A percentile compares a stretch with the other conserved stretches of the same genome.
Conservation (phyloP, 306 rosid genomes). For the Castanea crenata region DNA sequence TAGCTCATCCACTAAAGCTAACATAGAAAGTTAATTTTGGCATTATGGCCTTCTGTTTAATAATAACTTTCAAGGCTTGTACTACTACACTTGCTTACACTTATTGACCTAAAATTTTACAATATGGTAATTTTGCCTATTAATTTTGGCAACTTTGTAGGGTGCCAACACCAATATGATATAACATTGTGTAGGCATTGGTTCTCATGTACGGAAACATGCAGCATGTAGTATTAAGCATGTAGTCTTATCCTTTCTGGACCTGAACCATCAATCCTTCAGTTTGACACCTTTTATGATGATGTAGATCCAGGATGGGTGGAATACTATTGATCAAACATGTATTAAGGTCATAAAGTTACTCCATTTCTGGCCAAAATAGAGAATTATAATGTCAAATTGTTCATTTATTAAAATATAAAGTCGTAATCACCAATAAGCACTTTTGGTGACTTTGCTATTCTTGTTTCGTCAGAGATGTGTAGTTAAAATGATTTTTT, state of each 20-base stretch:
- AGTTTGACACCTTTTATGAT: not conserved
- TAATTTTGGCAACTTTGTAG: too few species aligned
- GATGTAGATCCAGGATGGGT: not conserved
- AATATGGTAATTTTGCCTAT: too few species aligned
- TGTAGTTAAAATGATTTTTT: conserved; percentile 8
- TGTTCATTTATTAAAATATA: not conserved
- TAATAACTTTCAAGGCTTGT: too few species aligned
- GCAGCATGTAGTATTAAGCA: not conserved
- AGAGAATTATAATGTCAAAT: not conserved
- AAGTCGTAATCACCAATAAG: not conserved
- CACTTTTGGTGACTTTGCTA: not conserved
- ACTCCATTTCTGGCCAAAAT: not conserved
- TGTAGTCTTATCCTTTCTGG: not conserved
- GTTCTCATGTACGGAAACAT: not conserved
- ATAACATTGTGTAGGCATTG: not conserved
- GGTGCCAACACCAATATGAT: not conserved
- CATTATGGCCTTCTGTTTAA: too few species aligned
- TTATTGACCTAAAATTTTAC: too few species aligned
- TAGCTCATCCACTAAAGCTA: too few species aligned
- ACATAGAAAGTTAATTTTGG: too few species aligned
- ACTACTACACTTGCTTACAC: too few species aligned
- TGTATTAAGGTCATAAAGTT: not conserved
- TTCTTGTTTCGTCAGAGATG: not conserved
- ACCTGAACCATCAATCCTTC: not conserved
- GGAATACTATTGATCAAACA: not conserved